Base-by-base conservation (phyloP, 2,329 filamentous ascomycete genomes). In the Cryoendolithus antarcticus region DNA sequence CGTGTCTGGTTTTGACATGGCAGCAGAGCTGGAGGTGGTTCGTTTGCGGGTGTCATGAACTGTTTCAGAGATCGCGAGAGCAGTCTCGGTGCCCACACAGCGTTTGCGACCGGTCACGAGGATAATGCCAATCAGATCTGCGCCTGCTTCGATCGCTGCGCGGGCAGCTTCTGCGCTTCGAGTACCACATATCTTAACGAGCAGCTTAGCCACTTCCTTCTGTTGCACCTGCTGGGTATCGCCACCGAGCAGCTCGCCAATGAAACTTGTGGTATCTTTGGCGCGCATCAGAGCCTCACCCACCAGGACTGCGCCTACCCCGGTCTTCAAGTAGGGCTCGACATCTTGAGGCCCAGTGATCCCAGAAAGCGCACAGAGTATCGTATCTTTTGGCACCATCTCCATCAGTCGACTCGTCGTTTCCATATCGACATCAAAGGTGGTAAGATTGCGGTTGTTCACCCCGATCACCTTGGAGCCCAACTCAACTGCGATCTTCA, bases 271-370 rank as follows among this genome's bases (percentile, higher is more conserved):
- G 8, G 86, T 86, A 54, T 96, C 76, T 8, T 80, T 72, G 2
- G 91, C 88, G 44, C 86, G 78, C 89, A 98, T 96, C 48, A 98
- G 76, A 38, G 93, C 85, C 62, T 98, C 91, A 10, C 91, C 91
- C 6, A 98, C 89, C 4, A 98, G 74, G 9, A 98, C 81, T 36
- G 89, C 91, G 50, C 88, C 85, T 35, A 98, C 86, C 13, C 89
- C 88, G 52, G 93, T 88, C 43, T 78, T 79, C 57, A 85, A 80
- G 61, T 93, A 95, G 45, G 84, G 79, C 44, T 84, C 69, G 4
- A 98, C 89, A 59, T 98, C 91, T 42, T 88, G 74, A 24, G 91
- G 75, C 0, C 81, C 83, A 47, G 85, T 86, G 51, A 98, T 98
- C 34, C 91, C 91, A 57, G 89, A 96, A 28, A 98, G 71, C 7